phyloP scores from a whole-genome alignment of 1,139 yeast genomes.

The Pichia terricola region DNA sequence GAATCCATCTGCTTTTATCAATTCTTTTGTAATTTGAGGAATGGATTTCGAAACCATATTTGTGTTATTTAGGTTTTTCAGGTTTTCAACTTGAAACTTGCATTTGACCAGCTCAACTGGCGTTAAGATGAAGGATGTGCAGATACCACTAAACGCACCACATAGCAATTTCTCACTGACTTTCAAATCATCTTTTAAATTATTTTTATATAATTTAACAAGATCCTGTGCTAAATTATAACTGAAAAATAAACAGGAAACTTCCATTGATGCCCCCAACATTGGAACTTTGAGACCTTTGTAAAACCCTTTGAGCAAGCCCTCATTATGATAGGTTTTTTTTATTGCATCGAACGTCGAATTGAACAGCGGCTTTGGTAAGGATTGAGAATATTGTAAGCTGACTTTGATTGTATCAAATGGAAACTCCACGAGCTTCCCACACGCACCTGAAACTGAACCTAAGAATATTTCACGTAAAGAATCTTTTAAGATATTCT shows the following conservation, averaged over 20 bases:
- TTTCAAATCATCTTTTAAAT: constrained; percentile 12
- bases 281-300: constrained; percentile 73
- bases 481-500: constrained; percentile 16
- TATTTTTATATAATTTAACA: constrained; percentile 17
- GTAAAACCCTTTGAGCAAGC: constrained; percentile 48
- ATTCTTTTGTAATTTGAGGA: constrained; percentile 31
- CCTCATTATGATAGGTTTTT: constrained; percentile 56
- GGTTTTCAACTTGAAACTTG: constrained; percentile 67
- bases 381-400: constrained; percentile 59
- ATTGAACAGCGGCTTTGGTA: constrained; percentile 31
- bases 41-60: constrained; percentile 8
- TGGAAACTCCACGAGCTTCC: constrained; percentile 82
- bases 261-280: constrained; percentile 81
- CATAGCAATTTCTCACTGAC: constrained; percentile 32
- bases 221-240: constrained; percentile 40
- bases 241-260: constrained; percentile 60
- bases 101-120: constrained; percentile 89
- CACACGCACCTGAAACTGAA: constrained; percentile 66
- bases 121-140: constrained; percentile 76
- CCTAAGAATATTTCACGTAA: constrained; percentile 28
- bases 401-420: constrained; percentile 89
- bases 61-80: constrained; percentile 23
- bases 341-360: constrained; percentile 55
- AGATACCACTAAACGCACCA: constrained; percentile 77
- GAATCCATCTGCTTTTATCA: constrained; percentile 46